A percentile compares a stretch with the other conserved stretches of the same genome.
Evolutionary conservation across 257 asterid species (phyloP).

Genomic region (Ehretia macrophylla): DNA sequence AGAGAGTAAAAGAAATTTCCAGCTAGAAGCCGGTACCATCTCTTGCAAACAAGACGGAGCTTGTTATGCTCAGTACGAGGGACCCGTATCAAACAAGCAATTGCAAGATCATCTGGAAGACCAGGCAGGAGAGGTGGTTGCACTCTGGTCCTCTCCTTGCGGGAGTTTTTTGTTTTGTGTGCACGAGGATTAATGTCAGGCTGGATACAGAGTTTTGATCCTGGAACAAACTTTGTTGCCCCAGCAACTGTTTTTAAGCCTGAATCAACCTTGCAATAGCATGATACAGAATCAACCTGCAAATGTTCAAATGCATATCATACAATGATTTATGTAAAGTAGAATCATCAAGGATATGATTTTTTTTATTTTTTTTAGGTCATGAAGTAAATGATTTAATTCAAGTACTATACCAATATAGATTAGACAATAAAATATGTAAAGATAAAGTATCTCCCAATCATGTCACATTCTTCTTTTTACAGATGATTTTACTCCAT

Average conservation of each 20-base stretch:
- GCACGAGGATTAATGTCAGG: conserved; percentile 47
- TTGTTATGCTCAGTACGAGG: neutral
- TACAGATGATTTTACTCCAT: too few relatives aligned
- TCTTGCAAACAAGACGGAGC: neutral
- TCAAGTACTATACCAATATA: too few relatives aligned
- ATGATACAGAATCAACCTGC: conserved; percentile 34
- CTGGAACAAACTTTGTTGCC: conserved; percentile 44
- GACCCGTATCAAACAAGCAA: neutral
- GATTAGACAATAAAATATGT: too few relatives aligned
- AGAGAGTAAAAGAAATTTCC: neutral
- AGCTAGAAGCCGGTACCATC: neutral
- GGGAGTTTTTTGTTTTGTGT: conserved; percentile 33
- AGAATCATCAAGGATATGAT: neutral
- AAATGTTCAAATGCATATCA: conserved; percentile 1
- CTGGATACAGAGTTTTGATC: conserved; percentile 46
- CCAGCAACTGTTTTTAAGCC: conserved; percentile 46
- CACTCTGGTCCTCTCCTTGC: conserved; percentile 38
- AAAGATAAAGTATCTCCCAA: too few relatives aligned
- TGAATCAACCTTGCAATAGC: conserved; percentile 51
- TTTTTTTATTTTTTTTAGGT: too few relatives aligned
- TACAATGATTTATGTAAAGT: neutral
- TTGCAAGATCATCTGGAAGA: conserved; percentile 3
- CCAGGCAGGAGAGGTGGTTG: conserved; percentile 20
- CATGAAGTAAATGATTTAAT: too few relatives aligned
- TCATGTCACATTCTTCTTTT: too few relatives aligned